Evolutionary conservation across 768 basidiomycete species (phyloP).

Genomic region (Aureoboletus auriporus): DNA sequence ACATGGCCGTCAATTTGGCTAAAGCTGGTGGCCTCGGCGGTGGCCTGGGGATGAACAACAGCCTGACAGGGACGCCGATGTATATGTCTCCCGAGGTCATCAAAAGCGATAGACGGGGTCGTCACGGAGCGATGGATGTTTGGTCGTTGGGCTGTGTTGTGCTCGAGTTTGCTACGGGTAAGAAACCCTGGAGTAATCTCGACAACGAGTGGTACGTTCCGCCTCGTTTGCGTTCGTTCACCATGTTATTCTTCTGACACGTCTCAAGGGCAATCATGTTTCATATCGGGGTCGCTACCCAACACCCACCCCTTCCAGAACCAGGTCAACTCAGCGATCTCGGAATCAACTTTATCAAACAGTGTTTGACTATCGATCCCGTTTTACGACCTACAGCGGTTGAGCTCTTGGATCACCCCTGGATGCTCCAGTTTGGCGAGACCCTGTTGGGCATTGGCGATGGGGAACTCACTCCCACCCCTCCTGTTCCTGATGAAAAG

Average conservation of each 20-base stretch:
- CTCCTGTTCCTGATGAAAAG: constrained; percentile 42
- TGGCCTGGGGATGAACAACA: constrained; percentile 65
- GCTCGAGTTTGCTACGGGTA: constrained; percentile 92
- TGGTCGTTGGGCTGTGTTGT: constrained; percentile 99
- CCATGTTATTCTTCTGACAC: constrained; percentile 2
- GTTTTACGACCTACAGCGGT: constrained; percentile 76
- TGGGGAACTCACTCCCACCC: constrained; percentile 49
- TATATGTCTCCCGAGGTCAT: constrained; percentile 99
- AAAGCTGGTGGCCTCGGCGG: constrained; percentile 33
- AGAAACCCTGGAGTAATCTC: constrained; percentile 97
- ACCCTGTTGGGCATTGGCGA: constrained; percentile 66
- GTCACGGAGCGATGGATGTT: constrained; percentile 95
- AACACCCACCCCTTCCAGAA: constrained; percentile 94
- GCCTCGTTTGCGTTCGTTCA: neutral
- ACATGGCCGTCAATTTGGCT: constrained; percentile 28
- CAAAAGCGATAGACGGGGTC: constrained; percentile 84
- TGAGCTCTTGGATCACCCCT: constrained; percentile 83
- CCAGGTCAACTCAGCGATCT: constrained; percentile 81
- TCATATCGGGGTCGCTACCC: constrained; percentile 94
- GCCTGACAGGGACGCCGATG: constrained; percentile 97
- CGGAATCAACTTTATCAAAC: constrained; percentile 92
- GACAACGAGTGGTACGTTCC: constrained; percentile 92
- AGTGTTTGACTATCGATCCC: constrained; percentile 87
- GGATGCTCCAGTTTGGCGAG: constrained; percentile 84
- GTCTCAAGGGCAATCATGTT: constrained; percentile 96